Evolutionary conservation across 805 yeast genomes (phyloP).

Genomic region (Sugiyamaella floridensis): DNA sequence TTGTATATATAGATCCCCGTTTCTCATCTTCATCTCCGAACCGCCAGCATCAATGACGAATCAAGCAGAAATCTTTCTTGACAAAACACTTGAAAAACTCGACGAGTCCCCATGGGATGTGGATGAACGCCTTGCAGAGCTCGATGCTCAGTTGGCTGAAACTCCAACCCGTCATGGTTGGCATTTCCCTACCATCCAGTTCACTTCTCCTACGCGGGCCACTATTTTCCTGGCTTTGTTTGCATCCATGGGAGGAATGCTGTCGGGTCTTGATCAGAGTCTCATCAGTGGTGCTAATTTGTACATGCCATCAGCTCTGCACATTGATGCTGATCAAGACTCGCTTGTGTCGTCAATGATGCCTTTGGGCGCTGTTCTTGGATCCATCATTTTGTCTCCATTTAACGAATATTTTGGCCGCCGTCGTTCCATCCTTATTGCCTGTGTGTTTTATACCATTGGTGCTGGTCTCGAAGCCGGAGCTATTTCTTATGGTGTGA

Average conservation of each 20-base stretch:
- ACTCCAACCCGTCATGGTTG: slow-evolving; percentile 5
- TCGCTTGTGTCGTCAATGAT: slow-evolving; percentile 52
- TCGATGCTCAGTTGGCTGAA: slow-evolving; percentile 5
- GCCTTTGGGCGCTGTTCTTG: slow-evolving; percentile 67
- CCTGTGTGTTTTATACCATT: slow-evolving; percentile 53
- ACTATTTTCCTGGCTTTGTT: slow-evolving; percentile 46
- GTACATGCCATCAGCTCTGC: slow-evolving; percentile 40
- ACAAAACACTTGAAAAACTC: slow-evolving; percentile 1
- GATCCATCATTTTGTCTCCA: slow-evolving; percentile 55
- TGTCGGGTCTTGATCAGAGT: slow-evolving; percentile 64
- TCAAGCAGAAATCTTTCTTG: background rate
- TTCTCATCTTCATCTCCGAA: too few relatives aligned
- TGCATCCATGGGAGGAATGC: slow-evolving; percentile 57
- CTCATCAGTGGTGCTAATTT: slow-evolving; percentile 57
- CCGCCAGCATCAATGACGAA: background rate
- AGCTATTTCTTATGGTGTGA: slow-evolving; percentile 37
- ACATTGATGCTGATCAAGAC: slow-evolving; percentile 37
- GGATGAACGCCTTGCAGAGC: slow-evolving; percentile 3
- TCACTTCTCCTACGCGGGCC: slow-evolving; percentile 42
- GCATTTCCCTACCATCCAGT: slow-evolving; percentile 23
- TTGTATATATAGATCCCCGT: too few relatives aligned
- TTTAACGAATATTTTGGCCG: slow-evolving; percentile 51
- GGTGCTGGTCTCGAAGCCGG: slow-evolving; percentile 59
- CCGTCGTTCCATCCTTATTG: slow-evolving; percentile 45
- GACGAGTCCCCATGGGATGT: background rate